Evolutionary conservation across 495 filamentous ascomycete species (phyloP).

Genomic region (Letharia columbiana): DNA sequence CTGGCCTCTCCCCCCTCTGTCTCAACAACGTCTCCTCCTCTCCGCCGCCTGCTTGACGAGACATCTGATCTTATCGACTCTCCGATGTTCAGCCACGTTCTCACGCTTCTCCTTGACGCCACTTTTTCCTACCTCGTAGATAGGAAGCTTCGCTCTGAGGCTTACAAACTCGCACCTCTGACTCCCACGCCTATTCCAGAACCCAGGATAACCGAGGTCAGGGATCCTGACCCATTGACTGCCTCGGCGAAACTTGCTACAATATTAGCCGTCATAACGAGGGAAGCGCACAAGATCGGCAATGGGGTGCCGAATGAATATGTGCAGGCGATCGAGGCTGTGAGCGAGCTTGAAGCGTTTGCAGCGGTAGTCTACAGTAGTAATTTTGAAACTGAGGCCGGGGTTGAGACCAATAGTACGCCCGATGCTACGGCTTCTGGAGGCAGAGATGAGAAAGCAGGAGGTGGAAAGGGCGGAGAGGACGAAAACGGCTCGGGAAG

Average conservation of each 20-base stretch:
- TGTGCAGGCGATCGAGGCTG: conserved; percentile 69
- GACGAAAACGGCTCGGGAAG: conserved; percentile 8
- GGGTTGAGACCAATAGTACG: conserved; percentile 29
- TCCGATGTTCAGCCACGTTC: conserved; percentile 72
- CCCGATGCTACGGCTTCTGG: conserved; percentile 27
- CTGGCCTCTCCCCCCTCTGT: conserved; percentile 11
- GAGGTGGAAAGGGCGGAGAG: conserved; percentile 17
- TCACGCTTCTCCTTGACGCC: conserved; percentile 78
- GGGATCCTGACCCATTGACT: conserved; percentile 8
- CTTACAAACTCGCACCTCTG: conserved; percentile 54
- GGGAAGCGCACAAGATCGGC: conserved; percentile 84
- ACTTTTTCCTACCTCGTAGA: conserved; percentile 76
- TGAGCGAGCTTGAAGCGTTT: conserved; percentile 84
- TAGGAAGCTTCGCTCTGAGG: conserved; percentile 62
- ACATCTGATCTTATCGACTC: conserved; percentile 94
- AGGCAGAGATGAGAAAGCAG: conserved; percentile 1
- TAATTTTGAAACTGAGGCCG: conserved; percentile 68
- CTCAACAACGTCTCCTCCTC: conserved; percentile 33
- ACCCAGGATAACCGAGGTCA: conserved; percentile 35
- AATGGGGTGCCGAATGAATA: conserved; percentile 84
- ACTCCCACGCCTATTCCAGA: conserved; percentile 36
- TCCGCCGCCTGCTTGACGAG: conserved; percentile 88
- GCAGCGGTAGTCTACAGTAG: conserved; percentile 90
- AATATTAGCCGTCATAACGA: conserved; percentile 74
- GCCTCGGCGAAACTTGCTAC: conserved; percentile 74